These are phyloP conservation scores for Naganishia liquefaciens DNA, from an alignment of 1,284 basidiomycete genomes.

Conservation along the genomic window DNA sequence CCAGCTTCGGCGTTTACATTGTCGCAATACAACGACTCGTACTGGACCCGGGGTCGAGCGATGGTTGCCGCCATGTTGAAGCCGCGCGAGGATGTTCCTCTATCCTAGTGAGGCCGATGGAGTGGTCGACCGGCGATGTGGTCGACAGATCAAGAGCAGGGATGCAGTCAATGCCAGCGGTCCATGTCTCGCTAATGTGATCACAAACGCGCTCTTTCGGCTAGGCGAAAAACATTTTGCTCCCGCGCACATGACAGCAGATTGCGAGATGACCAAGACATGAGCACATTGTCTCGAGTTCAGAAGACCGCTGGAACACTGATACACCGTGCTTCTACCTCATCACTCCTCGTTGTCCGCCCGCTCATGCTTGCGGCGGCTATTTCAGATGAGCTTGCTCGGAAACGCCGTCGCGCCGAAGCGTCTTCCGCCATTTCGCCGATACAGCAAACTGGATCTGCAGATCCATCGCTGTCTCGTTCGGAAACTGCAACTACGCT, in stretches of 20 bases:
- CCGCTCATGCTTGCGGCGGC: slow-evolving; percentile 1
- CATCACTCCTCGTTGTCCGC: no score
- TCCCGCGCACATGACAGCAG: slow-evolving; percentile 22
- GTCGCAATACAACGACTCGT: not conserved
- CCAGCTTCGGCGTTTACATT: slow-evolving; percentile 17
- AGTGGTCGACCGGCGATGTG: not conserved
- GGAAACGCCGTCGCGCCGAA: slow-evolving; percentile 27
- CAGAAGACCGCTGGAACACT: no score
- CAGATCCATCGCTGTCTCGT: not conserved
- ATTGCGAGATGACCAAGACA: not conserved
- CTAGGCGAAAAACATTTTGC: slow-evolving; percentile 17
- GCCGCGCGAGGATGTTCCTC: not conserved
- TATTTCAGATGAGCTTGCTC: not conserved
- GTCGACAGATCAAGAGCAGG: not conserved
- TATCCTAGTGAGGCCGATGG: not conserved
- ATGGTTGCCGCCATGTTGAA: slow-evolving; percentile 5
- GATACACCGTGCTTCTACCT: no score
- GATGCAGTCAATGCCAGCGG: not conserved
- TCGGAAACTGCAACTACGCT: not conserved
- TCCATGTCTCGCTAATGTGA: not conserved
- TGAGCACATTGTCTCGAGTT: no score
- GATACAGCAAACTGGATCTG: not conserved
- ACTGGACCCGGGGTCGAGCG: slow-evolving; percentile 1
- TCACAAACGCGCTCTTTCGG: not conserved
- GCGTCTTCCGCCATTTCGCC: not conserved